Evolutionary conservation across 2,329 filamentous ascomycete species (phyloP).

Genomic region (Colletotrichum sp.): DNA sequence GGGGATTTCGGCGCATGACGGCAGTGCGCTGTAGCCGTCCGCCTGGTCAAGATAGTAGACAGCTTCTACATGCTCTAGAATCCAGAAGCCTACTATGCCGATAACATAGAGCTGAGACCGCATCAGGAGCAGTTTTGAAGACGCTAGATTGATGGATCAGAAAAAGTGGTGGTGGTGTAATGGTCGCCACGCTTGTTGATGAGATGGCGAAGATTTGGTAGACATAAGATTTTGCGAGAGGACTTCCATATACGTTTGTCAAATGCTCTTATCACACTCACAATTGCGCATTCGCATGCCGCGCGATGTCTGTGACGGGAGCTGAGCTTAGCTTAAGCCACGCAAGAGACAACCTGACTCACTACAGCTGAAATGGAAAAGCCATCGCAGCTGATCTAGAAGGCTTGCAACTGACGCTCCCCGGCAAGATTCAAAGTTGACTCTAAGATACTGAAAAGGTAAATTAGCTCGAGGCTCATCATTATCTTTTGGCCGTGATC

Average conservation of each 20-base stretch:
- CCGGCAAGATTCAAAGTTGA: background rate
- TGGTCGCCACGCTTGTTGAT: background rate
- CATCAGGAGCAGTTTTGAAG: background rate
- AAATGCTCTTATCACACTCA: background rate
- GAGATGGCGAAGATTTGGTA: background rate
- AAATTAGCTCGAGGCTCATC: background rate
- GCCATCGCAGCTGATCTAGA: background rate
- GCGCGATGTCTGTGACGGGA: background rate
- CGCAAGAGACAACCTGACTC: background rate
- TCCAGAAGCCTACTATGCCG: background rate
- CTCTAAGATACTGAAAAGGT: background rate
- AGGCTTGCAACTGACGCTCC: background rate
- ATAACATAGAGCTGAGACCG: rapidly evolving
- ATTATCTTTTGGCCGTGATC: background rate
- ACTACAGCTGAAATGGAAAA: background rate
- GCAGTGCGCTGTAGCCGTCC: background rate
- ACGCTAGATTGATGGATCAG: background rate
- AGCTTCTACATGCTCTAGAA: background rate
- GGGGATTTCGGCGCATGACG: background rate
- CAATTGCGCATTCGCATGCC: background rate
- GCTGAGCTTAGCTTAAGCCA: background rate
- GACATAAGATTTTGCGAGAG: background rate
- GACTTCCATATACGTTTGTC: background rate
- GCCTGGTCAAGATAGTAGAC: background rate
- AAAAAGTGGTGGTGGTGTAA: background rate